Percentiles rank a stretch among this genome's conserved stretches.
Conservation (phyloP, 169 alveolate species). For the Besnoitia besnoiti region DNA sequence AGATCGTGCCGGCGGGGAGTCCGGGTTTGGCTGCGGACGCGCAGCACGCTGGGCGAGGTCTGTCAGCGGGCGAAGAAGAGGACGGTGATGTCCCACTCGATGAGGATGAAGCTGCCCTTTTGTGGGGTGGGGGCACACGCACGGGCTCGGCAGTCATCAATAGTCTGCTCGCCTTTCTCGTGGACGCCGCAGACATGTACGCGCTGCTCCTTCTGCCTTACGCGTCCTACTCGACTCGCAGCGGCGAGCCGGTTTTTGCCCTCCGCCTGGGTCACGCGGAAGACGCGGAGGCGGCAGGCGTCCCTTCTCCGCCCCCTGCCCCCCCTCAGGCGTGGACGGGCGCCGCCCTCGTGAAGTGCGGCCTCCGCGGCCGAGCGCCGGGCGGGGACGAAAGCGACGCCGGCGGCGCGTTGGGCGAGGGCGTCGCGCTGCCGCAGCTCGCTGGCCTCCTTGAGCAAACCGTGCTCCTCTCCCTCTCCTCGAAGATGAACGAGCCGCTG, state of each 20-base stretch:
- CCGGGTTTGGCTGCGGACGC: not conserved
- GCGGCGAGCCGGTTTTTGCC: not conserved
- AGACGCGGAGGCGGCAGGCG: not conserved
- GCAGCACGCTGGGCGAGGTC: not conserved
- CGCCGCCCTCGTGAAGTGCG: not conserved
- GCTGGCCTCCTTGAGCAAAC: not conserved
- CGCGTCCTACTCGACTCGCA: not conserved
- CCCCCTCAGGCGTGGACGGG: not conserved
- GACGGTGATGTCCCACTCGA: not conserved
- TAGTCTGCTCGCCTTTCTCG: not conserved
- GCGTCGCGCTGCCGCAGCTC: slow-evolving; percentile 28
- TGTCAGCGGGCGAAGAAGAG: not conserved
- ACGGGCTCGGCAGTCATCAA: not conserved
- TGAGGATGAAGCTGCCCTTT: not conserved
- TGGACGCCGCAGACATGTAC: not conserved
- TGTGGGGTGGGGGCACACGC: not conserved
- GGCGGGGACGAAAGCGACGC: not conserved
- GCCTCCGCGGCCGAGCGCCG: not conserved
- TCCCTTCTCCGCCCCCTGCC: not conserved
- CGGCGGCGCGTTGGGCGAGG: not conserved
- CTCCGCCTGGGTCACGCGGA: not conserved
- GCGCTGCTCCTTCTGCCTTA: not conserved
- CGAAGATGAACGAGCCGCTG: not conserved
- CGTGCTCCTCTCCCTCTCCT: not conserved
- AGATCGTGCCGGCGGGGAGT: not conserved